phyloP scores from a whole-genome alignment of 2,329 filamentous ascomycete genomes.

The Rutstroemia sydowiana region DNA sequence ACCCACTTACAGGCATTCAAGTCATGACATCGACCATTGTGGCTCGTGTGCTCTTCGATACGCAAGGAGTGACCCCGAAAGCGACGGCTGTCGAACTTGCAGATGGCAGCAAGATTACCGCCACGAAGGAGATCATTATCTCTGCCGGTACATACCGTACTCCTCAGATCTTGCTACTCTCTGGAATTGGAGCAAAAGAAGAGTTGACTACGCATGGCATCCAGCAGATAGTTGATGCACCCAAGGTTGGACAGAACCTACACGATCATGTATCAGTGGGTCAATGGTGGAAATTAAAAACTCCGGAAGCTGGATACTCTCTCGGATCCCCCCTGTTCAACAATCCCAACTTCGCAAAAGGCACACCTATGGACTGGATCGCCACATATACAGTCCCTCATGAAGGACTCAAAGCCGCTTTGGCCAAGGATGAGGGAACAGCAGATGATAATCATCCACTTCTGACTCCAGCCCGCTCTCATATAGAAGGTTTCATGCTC shows the following conservation, averaged over 20 bases:
- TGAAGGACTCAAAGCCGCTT: background rate
- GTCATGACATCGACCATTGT: background rate
- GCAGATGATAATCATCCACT: background rate
- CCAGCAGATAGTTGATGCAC: conserved; percentile 2
- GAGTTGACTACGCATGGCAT: background rate
- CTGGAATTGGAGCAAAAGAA: background rate
- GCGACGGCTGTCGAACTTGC: background rate
- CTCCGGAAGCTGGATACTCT: background rate
- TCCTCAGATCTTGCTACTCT: background rate
- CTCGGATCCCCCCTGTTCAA: background rate
- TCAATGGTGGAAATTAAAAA: conserved; percentile 2
- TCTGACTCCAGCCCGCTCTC: background rate
- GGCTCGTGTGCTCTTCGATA: background rate
- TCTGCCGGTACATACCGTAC: background rate
- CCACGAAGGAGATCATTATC: background rate
- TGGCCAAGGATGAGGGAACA: background rate
- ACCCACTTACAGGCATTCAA: background rate
- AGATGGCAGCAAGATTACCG: background rate
- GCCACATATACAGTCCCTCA: background rate
- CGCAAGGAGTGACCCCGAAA: background rate
- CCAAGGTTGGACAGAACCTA: background rate
- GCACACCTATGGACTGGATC: background rate
- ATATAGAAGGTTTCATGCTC: background rate
- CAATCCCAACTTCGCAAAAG: background rate
- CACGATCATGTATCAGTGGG: conserved; percentile 1